A percentile compares a stretch with the other conserved stretches of the same genome.
These are phyloP conservation scores for Rhypophila decipiens DNA, from an alignment of 495 filamentous ascomycete species.

Conservation along the genomic window DNA sequence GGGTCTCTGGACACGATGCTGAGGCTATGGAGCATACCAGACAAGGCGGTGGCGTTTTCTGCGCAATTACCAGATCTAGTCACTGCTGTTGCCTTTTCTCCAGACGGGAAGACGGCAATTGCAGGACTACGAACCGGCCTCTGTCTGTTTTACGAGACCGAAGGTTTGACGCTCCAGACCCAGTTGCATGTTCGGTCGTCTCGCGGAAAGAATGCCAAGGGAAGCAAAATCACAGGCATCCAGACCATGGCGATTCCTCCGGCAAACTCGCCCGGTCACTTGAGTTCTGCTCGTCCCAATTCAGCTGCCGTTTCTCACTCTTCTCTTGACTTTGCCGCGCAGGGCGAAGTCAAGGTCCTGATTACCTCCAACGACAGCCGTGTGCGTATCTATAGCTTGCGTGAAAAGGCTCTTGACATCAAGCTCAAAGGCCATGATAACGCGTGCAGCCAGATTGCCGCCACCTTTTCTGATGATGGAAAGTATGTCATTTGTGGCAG, in stretches of 20 bases:
- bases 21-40: conserved; percentile 93
- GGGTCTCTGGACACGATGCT: conserved; percentile 91
- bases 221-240: conserved; percentile 95
- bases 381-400: conserved; percentile 82
- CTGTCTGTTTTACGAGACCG: conserved; percentile 91
- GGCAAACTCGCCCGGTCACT: neutral
- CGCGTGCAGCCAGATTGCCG: conserved; percentile 84
- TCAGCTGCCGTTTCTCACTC: conserved; percentile 17
- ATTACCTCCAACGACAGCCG: conserved; percentile 95
- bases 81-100: conserved; percentile 88
- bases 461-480: conserved; percentile 81
- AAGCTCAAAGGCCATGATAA: conserved; percentile 95
- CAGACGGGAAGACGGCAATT: conserved; percentile 84
- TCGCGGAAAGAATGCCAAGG: conserved; percentile 87
- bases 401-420: conserved; percentile 73
- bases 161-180: conserved; percentile 74
- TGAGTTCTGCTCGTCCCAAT: conserved; percentile 25
- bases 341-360: conserved; percentile 74
- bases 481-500: conserved; percentile 88
- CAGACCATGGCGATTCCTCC: conserved; percentile 62
- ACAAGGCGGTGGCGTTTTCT: conserved; percentile 88
- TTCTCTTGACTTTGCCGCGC: conserved; percentile 8
- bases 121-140: conserved; percentile 81
- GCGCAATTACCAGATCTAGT: conserved; percentile 80
- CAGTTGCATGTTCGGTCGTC: conserved; percentile 88